Base-by-base conservation (phyloP, 2,329 filamentous ascomycete species). In the Microdochium trichocladiopsis region DNA sequence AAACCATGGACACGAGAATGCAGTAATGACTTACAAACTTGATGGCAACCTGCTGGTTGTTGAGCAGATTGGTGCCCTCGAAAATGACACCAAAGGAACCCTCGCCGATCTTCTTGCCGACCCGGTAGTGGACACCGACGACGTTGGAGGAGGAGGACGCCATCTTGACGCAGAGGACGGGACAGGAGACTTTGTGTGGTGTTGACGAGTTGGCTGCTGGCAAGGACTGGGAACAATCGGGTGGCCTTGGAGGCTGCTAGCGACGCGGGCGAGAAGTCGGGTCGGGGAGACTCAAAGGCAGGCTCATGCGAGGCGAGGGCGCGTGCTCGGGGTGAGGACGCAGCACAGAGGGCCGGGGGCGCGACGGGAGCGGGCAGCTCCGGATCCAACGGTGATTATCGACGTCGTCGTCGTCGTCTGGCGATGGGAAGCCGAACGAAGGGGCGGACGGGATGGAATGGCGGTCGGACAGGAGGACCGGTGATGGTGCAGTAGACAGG, bases 61-160 rank as follows among this genome's bases (percentile, higher is more conserved):
- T 99, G 71, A 99, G 80, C 63, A 99, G 81, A 71, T 99, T 99
- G 66, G 92, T 97, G 62, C 94, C 94, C 74, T 97, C 94, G 67
- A 97, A 97, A 68, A 97, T 96, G 63, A 97, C 94, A 78, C 93
- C 93, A 67, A 97, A 97, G 37, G 91, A 96, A 59, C 93, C 93
- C 82, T 97, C 94, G 70, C 94, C 94, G 63, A 99, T 97, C 79
- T 99, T 99, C 83, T 97, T 97, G 64, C 94, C 94, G 60, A 99
- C 94, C 60, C 94, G 84, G 74, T 99, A 99, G 76, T 99, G 94
- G 61, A 99, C 94, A 69, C 94, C 94, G 66, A 97, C 94, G 61
- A 99, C 94, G 74, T 97, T 97, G 56, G 91, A 96, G 58, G 90
- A 94, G 55, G 88, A 90, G 58, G 89, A 92, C 54, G 90, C 84